Base-by-base conservation (phyloP, 1,284 basidiomycete species). In the Malassezia japonica region DNA sequence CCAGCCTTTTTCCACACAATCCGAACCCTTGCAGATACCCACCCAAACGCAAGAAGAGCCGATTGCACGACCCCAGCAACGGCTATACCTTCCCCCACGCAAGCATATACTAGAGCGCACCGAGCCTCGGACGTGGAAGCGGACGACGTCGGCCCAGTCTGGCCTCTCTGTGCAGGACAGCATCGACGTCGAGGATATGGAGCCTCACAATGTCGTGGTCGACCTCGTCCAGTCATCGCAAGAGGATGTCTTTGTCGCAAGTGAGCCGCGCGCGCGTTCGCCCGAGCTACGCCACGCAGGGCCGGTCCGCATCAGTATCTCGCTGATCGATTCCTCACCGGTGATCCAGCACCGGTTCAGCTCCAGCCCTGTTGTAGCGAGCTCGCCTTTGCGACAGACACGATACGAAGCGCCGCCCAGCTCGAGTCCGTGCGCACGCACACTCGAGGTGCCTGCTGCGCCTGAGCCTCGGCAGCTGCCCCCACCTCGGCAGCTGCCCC, bases 261-360 rank as follows among this genome's bases (percentile, higher is more conserved):
- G 16, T 18, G 43, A 46, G 6, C 32, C 1, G 25, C n/a, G 9
- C 39, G 21, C 2, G 15, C 25, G 3, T 31, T 31, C 28, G 28
- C 28, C 28, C 7, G 7, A 31, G 8, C n/a, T n/a, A n/a, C 28
- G 13, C 28, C 28, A 27, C 24, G 23, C 27, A 6, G 33, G 28
- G 16, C 42, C 49, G 6, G 27, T 42, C 5, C 38, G 38, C 2
- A 44, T 48, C 18, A 44, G 31, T 20, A 48, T 54, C 15, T 54
- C 51, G 6, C 33, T 54, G 18, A 44, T 54, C 18, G 51, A 54
- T 24, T 54, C 51, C 9, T 54, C 51, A 8, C 51, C 51, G 0
- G 40, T 54, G 5, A 42, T 42, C 16, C 32, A 42, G 12, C 23
- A 40, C 24, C 13, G 15, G 7, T 15, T 23, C 8, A 6, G 38